Evolutionary conservation across 1,139 yeast species (phyloP), one percentile per base, ranked within the genome.

Genomic region (Geotrichum australiense): DNA sequence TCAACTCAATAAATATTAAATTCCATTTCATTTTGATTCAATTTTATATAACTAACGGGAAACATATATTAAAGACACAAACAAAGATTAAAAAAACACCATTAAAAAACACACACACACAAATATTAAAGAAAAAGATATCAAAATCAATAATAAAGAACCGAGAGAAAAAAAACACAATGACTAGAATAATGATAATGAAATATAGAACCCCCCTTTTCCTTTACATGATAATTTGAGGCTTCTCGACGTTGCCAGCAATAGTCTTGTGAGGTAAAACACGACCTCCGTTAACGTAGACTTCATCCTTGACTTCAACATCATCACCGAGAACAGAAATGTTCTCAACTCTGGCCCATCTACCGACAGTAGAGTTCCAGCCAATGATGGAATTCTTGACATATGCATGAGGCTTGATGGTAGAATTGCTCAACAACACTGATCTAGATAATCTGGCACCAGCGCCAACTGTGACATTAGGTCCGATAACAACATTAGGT

Each of bases 321-420:
- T 93, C 99, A 68, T 93, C 99, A 71, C 98, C 99, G 61, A 93
- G 78, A 48, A 93, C 98, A 51, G 97, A 85, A 58, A 80, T 85
- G 71, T 96, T 95, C 70, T 91, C 98, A 54, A 94, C 80, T 75
- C 99, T 87, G 52, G 97, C 95, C 99, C 99, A 91, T 68, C 80
- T 80, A 65, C 99, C 99, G 58, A 93, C 89, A 60, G 89, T 84
- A 50, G 96, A 89, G 76, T 87, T 83, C 99, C 99, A 93, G 58
- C 99, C 99, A 54, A 93, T 94, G 67, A 93, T 91, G 59, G 98
- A 84, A 60, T 93, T 83, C 71, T 91, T 89, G 59, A 93, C 94
- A 82, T 93, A 85, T 57, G 98, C 96, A 69, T 93, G 98, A 65
- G 89, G 96, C 70, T 85, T 86, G 63, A 93, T 85, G 62, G 76